These are phyloP conservation scores for Candida sphagnicola DNA, from an alignment of 805 yeast genomes.

Conservation along the genomic window DNA sequence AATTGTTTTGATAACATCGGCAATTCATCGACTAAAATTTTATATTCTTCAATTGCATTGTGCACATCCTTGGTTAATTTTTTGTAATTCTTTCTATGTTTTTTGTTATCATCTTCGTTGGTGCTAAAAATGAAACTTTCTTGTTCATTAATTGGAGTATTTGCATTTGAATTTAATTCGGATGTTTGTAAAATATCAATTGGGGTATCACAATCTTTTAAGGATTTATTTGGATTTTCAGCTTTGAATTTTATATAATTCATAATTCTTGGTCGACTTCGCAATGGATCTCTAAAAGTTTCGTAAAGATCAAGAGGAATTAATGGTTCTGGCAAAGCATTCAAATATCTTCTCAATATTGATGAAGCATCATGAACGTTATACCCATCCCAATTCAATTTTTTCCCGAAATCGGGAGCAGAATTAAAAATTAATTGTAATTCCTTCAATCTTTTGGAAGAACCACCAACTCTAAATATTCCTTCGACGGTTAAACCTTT, in stretches of 20 bases:
- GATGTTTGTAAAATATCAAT: not conserved
- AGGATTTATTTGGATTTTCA: slow-evolving; percentile 28
- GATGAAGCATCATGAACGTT: slow-evolving; percentile 97
- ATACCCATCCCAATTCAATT: slow-evolving; percentile 86
- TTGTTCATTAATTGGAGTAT: not conserved
- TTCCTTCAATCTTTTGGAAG: slow-evolving; percentile 81
- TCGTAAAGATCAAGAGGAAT: slow-evolving; percentile 77
- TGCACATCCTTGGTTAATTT: slow-evolving; percentile 61
- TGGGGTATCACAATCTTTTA: slow-evolving; percentile 6
- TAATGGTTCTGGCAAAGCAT: slow-evolving; percentile 87
- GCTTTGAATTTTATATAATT: slow-evolving; percentile 63
- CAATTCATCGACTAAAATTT: slow-evolving; percentile 58
- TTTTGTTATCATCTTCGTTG: slow-evolving; percentile 15
- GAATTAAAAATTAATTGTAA: slow-evolving; percentile 78
- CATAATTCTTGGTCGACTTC: slow-evolving; percentile 57
- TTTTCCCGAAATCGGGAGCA: slow-evolving; percentile 88
- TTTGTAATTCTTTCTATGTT: slow-evolving; percentile 48
- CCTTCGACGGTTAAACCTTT: slow-evolving; percentile 83
- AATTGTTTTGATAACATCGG: slow-evolving; percentile 81
- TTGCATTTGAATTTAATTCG: not conserved
- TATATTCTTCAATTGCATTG: slow-evolving; percentile 69
- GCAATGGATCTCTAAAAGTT: slow-evolving; percentile 71
- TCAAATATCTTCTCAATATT: slow-evolving; percentile 77
- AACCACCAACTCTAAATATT: slow-evolving; percentile 89
- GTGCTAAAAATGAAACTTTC: slow-evolving; percentile 1